Base-by-base conservation (phyloP, 2,329 filamentous ascomycete species). In the Fusarium buharicum region DNA sequence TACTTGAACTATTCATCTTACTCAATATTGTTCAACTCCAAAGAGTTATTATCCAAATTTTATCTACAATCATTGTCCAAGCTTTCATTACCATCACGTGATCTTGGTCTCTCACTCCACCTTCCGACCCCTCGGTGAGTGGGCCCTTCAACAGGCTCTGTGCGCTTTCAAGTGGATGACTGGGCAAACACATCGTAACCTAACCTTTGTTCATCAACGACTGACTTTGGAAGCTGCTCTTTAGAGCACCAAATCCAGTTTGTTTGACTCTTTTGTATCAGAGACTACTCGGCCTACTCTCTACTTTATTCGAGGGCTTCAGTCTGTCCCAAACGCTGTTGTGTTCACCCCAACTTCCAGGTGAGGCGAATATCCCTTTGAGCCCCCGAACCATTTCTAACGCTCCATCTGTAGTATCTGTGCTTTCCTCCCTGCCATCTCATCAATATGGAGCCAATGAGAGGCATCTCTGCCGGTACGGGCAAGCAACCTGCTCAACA, bases 391-490 rank as follows among this genome's bases (percentile, higher is more conserved):
- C 55, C 12, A 44, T 49, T 17, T 46, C 62, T 70, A 49, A 70
- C 54, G 24, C 41, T 37, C 16, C 39, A 33, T 31, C 30, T 27
- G 16, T 27, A 65, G 51, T 17, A 57, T 50, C 31, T 54, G 33
- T 34, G n/a, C 37, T 47, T 41, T 43, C 45, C 22, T 20, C 30
- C 48, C 45, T 36, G 28, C 50, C 46, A 28, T 45, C 28, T 27
- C 34, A 44, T 48, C 43, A 64, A 51, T 20, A 75, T 75, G 73
- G 73, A 75, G 34, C 65, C 73, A 34, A 74, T 75, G 73, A 63
- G 72, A 62, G 73, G 73, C 18, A 44, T 73, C 33, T 68, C 72
- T 40, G 54, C 63, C 16, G 59, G 66, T 18, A 39, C 55, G 10
- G 73, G 70, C 18, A 75, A 70, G 60, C 73, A 77, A 52, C 58